Conservation (phyloP, 1,284 basidiomycete species). For the Wallemia mellicola region DNA sequence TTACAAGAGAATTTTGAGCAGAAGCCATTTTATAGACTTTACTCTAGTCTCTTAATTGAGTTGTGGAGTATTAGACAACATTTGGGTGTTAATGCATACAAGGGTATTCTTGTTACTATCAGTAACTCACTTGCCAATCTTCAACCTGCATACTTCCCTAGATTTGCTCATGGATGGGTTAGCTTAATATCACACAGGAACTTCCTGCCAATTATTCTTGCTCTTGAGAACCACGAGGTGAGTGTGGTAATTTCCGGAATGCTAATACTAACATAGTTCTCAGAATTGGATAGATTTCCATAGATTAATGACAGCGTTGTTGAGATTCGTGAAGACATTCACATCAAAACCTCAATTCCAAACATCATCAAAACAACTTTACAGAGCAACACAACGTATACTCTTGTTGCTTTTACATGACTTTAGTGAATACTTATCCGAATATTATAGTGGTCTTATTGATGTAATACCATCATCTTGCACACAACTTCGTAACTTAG, state of each 20-base stretch:
- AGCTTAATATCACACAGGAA: constrained; percentile 78
- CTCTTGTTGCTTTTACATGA: constrained; percentile 87
- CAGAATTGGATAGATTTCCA: constrained; percentile 89
- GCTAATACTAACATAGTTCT: constrained; percentile 1
- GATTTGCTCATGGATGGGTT: constrained; percentile 96
- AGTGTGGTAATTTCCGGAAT: constrained; percentile 6
- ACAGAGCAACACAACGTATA: constrained; percentile 69
- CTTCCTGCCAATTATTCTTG: constrained; percentile 85
- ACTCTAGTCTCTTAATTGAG: constrained; percentile 84
- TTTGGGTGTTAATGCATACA: constrained; percentile 49
- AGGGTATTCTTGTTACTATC: constrained; percentile 61
- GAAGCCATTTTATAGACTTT: constrained; percentile 95
- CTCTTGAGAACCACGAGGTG: constrained; percentile 53
- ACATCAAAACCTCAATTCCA: constrained; percentile 51
- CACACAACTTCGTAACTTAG: constrained; percentile 85
- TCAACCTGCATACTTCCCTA: constrained; percentile 87
- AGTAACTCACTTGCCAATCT: constrained; percentile 85
- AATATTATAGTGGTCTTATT: constrained; percentile 84
- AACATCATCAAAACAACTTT: constrained; percentile 57
- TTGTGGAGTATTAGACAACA: constrained; percentile 52
- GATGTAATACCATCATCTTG: constrained; percentile 75
- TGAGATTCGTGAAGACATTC: constrained; percentile 82
- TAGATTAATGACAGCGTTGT: constrained; percentile 62
- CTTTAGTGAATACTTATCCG: constrained; percentile 91
- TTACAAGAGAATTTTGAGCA: constrained; percentile 73